Base-by-base conservation (phyloP, 2,329 filamentous ascomycete genomes). In the Fusarium irregulare region DNA sequence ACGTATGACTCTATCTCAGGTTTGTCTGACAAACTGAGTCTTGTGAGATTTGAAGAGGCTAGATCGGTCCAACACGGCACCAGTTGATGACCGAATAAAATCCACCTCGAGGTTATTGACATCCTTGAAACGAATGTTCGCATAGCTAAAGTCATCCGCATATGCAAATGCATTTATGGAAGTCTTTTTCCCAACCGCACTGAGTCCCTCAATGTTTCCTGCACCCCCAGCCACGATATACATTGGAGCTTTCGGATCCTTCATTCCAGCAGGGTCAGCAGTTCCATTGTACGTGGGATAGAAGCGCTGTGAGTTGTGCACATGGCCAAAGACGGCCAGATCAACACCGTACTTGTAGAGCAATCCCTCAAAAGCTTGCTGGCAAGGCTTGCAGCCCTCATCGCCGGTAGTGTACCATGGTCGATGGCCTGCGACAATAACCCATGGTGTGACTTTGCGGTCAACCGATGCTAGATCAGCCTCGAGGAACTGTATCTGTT, bases 371-470 rank as follows among this genome's bases (percentile, higher is more conserved):
- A 68, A 68, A 3, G 65, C 65, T 3, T 47, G 13, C 30, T 71
- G 68, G n/a, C 68, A 71, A 11, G 60, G 47, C 10, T 32, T 51
- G 46, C 68, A 71, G 6, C 58, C 73, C 42, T 60, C 61, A 16
- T 75, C 73, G 2, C 76, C 75, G 1, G 81, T 82, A 10, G 80
- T 79, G 75, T 87, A 87, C 84, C 85, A 84, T 1, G 83, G 82
- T 2, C 83, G 75, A 64, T 85, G 83, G 7, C 82, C 83, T 4
- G 77, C 73, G 16, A 76, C 74, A 27, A 76, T 50, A 3, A 77
- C 51, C 75, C 75, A 89, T 0, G 87, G 87, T 0, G 87, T 89
- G 0, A 87, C 79, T 4, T 70, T 77, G 50, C 87, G 83, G 75
- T 89, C 86, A 34, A 89, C 85, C 0, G 84, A 84, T 0, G 85